Conservation (phyloP, 192 early-diverging fungal genomes). For the Rhizophlyctis rosea region DNA sequence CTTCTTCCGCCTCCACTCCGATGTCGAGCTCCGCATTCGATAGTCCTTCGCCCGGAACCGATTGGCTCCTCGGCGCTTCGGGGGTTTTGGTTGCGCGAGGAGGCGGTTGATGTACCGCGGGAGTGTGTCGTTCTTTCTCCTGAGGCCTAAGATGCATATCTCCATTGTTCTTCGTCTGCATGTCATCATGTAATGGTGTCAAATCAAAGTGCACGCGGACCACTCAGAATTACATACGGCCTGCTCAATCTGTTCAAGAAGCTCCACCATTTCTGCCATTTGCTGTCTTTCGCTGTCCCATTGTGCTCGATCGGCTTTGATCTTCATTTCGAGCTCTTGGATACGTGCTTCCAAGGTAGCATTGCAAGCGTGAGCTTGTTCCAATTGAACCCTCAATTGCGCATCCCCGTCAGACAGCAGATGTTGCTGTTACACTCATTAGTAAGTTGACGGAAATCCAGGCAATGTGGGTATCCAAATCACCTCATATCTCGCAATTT, state of each 20-base stretch:
- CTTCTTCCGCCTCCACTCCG: not conserved
- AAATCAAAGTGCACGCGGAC: too few relatives aligned
- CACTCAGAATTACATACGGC: too few relatives aligned
- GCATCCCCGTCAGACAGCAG: not conserved
- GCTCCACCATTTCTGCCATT: conserved; percentile 5
- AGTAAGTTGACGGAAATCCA: not conserved
- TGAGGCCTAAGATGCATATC: not conserved
- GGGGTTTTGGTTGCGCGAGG: too few relatives aligned
- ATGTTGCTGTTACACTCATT: not conserved
- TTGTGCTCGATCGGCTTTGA: conserved; percentile 3
- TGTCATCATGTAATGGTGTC: too few relatives aligned
- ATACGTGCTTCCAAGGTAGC: too few relatives aligned
- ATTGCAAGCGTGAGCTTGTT: not conserved
- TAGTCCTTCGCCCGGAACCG: not conserved
- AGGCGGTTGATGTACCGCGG: too few relatives aligned
- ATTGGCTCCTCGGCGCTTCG: too few relatives aligned
- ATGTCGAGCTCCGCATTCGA: not conserved
- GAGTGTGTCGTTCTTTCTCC: too few relatives aligned
- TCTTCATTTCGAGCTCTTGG: conserved; percentile 4
- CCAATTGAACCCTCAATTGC: not conserved
- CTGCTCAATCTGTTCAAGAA: conserved; percentile 6
- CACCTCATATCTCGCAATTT: conserved; percentile 3
- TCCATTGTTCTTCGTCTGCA: not conserved
- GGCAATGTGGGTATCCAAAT: not conserved
- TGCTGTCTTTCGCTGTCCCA: not conserved